Percentiles rank a stretch among this genome's conserved stretches.
phyloP scores from a whole-genome alignment of 2,329 filamentous ascomycete species.

The Pseudogymnoascus sp. region DNA sequence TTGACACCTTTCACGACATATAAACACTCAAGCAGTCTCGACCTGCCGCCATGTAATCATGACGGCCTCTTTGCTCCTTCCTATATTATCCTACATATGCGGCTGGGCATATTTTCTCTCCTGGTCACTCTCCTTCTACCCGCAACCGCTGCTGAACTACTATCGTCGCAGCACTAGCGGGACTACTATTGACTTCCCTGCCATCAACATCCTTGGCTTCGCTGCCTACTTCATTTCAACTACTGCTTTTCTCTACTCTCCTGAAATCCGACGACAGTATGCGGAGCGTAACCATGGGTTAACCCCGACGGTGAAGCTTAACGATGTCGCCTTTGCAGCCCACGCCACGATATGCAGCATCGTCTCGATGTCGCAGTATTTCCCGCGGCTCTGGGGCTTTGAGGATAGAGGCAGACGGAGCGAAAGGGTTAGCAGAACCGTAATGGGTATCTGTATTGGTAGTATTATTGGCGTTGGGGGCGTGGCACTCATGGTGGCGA shows the following conservation, averaged over 20 bases:
- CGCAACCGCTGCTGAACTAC: slow-evolving; percentile 77
- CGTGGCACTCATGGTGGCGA: slow-evolving; percentile 39
- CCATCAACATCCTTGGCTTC: slow-evolving; percentile 66
- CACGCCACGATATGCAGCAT: slow-evolving; percentile 69
- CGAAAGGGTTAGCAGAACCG: slow-evolving; percentile 51
- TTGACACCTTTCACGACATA: background rate
- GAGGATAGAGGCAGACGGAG: slow-evolving; percentile 45
- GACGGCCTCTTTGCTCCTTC: slow-evolving; percentile 35
- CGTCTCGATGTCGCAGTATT: slow-evolving; percentile 72
- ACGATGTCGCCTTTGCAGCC: slow-evolving; percentile 81
- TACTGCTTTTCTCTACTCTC: slow-evolving; percentile 67
- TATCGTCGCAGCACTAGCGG: slow-evolving; percentile 70
- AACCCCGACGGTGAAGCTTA: slow-evolving; percentile 76
- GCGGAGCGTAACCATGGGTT: slow-evolving; percentile 68
- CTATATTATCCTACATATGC: slow-evolving; percentile 39
- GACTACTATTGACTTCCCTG: slow-evolving; percentile 80
- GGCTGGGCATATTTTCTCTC: slow-evolving; percentile 69
- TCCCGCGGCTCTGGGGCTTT: slow-evolving; percentile 67
- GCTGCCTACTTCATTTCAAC: slow-evolving; percentile 70
- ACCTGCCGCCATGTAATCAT: slow-evolving; percentile 1
- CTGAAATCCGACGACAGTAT: slow-evolving; percentile 72
- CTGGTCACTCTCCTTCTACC: slow-evolving; percentile 90
- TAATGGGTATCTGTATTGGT: slow-evolving; percentile 63
- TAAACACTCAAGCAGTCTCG: background rate
- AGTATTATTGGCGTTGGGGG: slow-evolving; percentile 50